Base-by-base conservation (phyloP, 345 rosid genomes). In the Corymbia maculata region DNA sequence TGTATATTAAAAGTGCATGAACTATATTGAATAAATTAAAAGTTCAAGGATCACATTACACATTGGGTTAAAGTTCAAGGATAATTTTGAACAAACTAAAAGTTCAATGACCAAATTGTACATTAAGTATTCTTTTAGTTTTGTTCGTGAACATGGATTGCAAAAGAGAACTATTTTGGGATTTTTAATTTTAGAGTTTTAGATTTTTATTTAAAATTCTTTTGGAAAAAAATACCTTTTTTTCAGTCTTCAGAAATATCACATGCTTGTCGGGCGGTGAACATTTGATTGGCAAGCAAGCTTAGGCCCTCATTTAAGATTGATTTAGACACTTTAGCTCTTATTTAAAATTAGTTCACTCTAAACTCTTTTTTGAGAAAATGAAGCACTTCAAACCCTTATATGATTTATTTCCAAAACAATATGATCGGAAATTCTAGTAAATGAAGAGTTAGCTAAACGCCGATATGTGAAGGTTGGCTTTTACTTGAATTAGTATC, bases 261-360 rank as follows among this genome's bases (percentile, higher is more conserved):
- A 55, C 12, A 8, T 22, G 61, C 28, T 55, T 26, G 4, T 26
- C 5, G 0, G 11, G 28, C 2, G 2, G 26, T 28, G 9, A 55
- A 55, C 5, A 55, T 0, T 55, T 21, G 0, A 55, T 1, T 0
- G 61, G 1, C 5, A 0, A 1, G 11, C 5, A 55, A 55, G 12
- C 61, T 55, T 55, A 55, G 9, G 4, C 21, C 4, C 61, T 55
- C 4, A 8, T 55, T 55, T 55, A 0, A 55, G 22, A 55, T 55
- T 55, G 61, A 55, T 0, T 55, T 55, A 0, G 11, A 55, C 5
- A 19, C 28, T 21, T 9, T 55, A 22, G 1, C 2, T 2, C 0
- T 55, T 55, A 55, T 55, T 8, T 55, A 55, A 55, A 22, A 55
- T 21, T 8, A 21, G 4, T 21, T 55, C 0, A 4, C 28, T 22